Evolutionary conservation across 2,329 filamentous ascomycete species (phyloP).

Genomic region (Talaromyces sp.): DNA sequence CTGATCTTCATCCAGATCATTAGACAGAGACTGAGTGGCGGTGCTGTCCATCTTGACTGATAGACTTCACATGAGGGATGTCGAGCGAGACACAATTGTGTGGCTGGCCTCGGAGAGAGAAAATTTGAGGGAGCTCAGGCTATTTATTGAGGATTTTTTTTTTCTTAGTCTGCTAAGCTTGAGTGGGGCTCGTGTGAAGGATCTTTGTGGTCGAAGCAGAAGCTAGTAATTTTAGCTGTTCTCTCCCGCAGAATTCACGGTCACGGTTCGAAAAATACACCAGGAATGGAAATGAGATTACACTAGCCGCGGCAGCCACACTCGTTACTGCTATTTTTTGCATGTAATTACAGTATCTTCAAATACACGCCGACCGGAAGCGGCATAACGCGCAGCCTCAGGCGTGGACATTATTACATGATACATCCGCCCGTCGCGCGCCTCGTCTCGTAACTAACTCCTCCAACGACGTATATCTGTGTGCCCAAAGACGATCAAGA

Average conservation of each 20-base stretch:
- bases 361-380: constrained; percentile 8
- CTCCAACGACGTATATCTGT: background rate
- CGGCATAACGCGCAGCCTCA: constrained; percentile 4
- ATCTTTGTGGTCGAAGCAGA: background rate
- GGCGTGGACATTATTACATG: constrained; percentile 7
- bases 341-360: background rate
- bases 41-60: constrained; percentile 6
- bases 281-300: background rate
- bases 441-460: background rate
- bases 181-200: background rate
- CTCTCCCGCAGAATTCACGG: too few species aligned
- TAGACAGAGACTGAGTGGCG: background rate
- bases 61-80: background rate
- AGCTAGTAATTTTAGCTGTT: background rate
- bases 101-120: background rate
- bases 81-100: background rate
- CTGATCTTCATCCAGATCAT: constrained; percentile 42
- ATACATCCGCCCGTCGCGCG: constrained; percentile 11
- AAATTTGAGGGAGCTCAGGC: background rate
- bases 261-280: background rate
- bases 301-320: background rate
- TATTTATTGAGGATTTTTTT: constrained; percentile 3
- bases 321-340: background rate
- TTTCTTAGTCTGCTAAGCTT: constrained; percentile 3
- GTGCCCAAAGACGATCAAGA: constrained; percentile 1